Base-by-base conservation (phyloP, 2,329 filamentous ascomycete genomes). In the Didymosphaeria variabile region DNA sequence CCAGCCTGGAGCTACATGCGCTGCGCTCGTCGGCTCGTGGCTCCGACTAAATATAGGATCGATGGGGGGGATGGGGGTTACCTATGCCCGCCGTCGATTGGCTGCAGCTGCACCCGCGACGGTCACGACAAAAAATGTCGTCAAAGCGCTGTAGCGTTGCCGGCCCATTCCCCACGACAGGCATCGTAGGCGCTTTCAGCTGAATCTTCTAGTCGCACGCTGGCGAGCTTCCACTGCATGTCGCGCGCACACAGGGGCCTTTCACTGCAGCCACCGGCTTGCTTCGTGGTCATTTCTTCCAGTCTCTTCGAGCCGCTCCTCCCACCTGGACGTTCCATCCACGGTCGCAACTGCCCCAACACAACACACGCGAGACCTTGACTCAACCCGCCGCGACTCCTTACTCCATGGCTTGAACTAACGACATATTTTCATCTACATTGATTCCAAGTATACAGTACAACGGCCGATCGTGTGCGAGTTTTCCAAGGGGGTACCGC, bases 161-260 rank as follows among this genome's bases (percentile, higher is more conserved):
- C 6, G 38, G 36, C 38, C 38, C 23, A 29, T 12, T 42, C 36
- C 36, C 50, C 23, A 31, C 50, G 5, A 21, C 34, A 42, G 50
- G 10, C 50, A 44, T 53, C n/a, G 34, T 26, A 5, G 34, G 50
- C 31, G 36, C 52, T 21, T 36, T 32, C 52, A 55, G 52, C 52
- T 55, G 52, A 45, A 55, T 23, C 19, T 54, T 17, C 32, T 23
- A n/a, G 36, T 13, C 29, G 52, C 23, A 7, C 5, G 17, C 47
- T 23, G 21, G 21, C 19, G 21, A 29, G 29, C 34, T 54, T 51
- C 31, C 15, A 31, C 15, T 51, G 47, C 47, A 51, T 51, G 50
- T 40, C 3, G n/a, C 34, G 21, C 4, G 34, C 36, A 42, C 51
- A 54, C 19, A 31, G 51, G 36, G 36, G 51, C 36, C 10, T 19